Evolutionary conservation across 371 early-diverging fungal species (phyloP).

Genomic region (Ecytonucleospora hepatopenaei): DNA sequence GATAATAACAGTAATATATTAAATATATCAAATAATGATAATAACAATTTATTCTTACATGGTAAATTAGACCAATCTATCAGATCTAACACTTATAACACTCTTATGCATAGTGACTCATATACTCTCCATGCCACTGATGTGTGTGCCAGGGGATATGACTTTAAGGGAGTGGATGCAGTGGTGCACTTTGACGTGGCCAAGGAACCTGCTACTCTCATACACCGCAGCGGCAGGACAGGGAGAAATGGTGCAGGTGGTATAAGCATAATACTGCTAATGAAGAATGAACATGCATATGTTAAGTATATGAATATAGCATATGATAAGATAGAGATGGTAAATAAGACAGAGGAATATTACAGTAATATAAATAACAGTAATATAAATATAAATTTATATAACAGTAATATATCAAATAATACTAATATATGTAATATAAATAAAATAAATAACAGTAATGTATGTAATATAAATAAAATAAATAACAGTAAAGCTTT

Average conservation of each 20-base stretch:
- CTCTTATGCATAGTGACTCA: conserved; percentile 22
- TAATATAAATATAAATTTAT: no score
- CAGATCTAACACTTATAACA: conserved; percentile 36
- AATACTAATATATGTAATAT: no score
- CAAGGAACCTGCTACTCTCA: conserved; percentile 79
- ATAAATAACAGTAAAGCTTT: conserved; percentile 31
- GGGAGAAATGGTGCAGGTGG: conserved; percentile 78
- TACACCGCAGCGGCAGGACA: conserved; percentile 92
- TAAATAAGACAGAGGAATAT: conserved; percentile 15
- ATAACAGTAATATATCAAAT: no score
- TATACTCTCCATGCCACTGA: conserved; percentile 51
- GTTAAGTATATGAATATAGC: conserved; percentile 41
- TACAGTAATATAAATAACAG: not conserved
- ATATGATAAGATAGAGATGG: conserved; percentile 2
- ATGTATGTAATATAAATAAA: no score
- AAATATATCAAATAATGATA: not conserved
- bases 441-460: no score
- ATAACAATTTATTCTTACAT: conserved; percentile 35
- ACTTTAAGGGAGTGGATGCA: conserved; percentile 45
- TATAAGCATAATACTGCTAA: conserved; percentile 60
- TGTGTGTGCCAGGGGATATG: conserved; percentile 53
- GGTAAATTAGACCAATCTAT: conserved; percentile 47
- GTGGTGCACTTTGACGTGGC: conserved; percentile 67
- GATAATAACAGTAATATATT: not conserved
- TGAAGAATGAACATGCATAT: conserved; percentile 49